These are phyloP conservation scores for Saturnispora mendoncae DNA, from an alignment of 805 yeast genomes.

Conservation along the genomic window DNA sequence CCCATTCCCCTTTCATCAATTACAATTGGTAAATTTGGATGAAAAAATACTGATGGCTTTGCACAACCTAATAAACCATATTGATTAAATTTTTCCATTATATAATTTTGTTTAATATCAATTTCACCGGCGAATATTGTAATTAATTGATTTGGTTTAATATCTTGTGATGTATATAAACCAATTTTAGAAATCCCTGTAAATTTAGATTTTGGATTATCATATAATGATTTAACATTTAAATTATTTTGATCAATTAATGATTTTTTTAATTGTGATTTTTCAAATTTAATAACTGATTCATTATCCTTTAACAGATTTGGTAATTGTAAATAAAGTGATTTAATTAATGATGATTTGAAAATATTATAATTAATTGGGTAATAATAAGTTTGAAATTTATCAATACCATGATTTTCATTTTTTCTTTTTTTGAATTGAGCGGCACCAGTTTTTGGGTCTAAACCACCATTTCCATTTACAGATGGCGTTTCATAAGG, in stretches of 20 bases:
- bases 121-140: slow-evolving; percentile 68
- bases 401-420: slow-evolving; percentile 34
- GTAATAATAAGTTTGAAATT: slow-evolving; percentile 46
- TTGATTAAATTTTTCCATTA: slow-evolving; percentile 61
- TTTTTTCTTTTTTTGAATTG: slow-evolving; percentile 26
- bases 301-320: slow-evolving; percentile 17
- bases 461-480: not conserved
- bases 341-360: slow-evolving; percentile 30
- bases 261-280: slow-evolving; percentile 22
- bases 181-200: slow-evolving; percentile 67
- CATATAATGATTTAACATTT: slow-evolving; percentile 48
- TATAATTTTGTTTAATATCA: slow-evolving; percentile 55
- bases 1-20: slow-evolving; percentile 79
- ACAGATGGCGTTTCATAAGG: slow-evolving; percentile 11
- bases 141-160: slow-evolving; percentile 43
- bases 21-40: slow-evolving; percentile 51
- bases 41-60: slow-evolving; percentile 48
- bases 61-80: slow-evolving; percentile 67
- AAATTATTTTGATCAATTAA: slow-evolving; percentile 12
- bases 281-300: slow-evolving; percentile 18
- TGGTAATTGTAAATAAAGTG: slow-evolving; percentile 23
- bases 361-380: slow-evolving; percentile 39
- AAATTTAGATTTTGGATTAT: slow-evolving; percentile 47
- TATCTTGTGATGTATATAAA: slow-evolving; percentile 35
- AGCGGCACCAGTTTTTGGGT: slow-evolving; percentile 11